Base-by-base conservation (phyloP, 106 monocot species). In the Allium sativum region DNA sequence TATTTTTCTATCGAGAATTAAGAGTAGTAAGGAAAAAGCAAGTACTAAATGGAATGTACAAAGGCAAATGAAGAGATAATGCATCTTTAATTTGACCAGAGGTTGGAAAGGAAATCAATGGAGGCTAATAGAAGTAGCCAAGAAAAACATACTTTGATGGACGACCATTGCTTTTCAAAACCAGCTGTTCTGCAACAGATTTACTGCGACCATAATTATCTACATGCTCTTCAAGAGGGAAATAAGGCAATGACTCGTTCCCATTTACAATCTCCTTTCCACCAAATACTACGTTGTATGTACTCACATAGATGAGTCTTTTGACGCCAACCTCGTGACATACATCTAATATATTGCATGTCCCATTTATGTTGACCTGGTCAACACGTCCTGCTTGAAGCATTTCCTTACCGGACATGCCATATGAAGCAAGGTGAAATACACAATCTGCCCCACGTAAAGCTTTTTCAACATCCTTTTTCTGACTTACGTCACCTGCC, bases 351-450 rank as follows among this genome's bases (percentile, higher is more conserved):
- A 99, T 64, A 47, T 88, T 88, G 84, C 98, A 92, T 17, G 98
- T 99, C 40, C 98, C 92, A 56, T 82, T 78, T 72, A 99, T 69
- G 62, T 99, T 99, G 43, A 92, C 68, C 58, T 67, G 58, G 70
- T 99, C 98, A n/a, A 70, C 61, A 19, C 78, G 82, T 6, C 78
- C 70, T 10, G 88, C 16, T 48, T 88, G 92, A 57, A 99, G 79
- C 98, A 99, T 99, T 66, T 92, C 85, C 73, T 99, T 99, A 48
- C 98, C 88, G 22, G 92, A 99, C 98, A 99, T 99, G 40, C 98
- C 98, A 66, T 74, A 99, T 9, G 98, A 99, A 42, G 98, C 98
- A 55, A 99, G 78, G 66, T 99, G 98, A 68, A 92, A 99, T 70
- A 92, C 98, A 70, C 91, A 88, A 70, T 99, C 75, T 43, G 55